Conservation (phyloP, 2,329 filamentous ascomycete species). For the Diatrype stigma region DNA sequence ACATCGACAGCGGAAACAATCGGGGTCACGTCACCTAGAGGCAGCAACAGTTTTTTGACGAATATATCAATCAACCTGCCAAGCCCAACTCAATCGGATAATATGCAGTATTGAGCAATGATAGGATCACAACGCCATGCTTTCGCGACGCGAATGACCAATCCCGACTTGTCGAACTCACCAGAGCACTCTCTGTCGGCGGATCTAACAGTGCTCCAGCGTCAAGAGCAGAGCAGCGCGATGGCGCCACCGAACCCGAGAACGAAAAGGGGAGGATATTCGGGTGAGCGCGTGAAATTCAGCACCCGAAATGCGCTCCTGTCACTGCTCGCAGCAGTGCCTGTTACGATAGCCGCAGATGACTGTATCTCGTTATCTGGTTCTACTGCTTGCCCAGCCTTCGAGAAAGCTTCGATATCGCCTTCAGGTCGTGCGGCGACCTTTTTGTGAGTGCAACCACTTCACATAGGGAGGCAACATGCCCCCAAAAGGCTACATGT, state of each 20-base stretch:
- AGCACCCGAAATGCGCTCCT: slow-evolving; percentile 12
- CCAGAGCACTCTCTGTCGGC: slow-evolving; percentile 5
- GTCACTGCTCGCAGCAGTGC: slow-evolving; percentile 17
- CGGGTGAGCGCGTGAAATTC: slow-evolving; percentile 11
- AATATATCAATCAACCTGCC: not conserved
- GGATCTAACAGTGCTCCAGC: slow-evolving; percentile 2
- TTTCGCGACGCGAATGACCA: slow-evolving; percentile 16
- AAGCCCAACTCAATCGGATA: slow-evolving; percentile 8
- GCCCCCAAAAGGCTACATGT: not conserved
- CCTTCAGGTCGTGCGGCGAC: slow-evolving; percentile 25
- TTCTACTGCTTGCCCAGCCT: slow-evolving; percentile 33
- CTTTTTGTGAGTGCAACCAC: slow-evolving; percentile 21
- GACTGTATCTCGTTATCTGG: slow-evolving; percentile 32
- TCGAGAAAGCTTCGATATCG: slow-evolving; percentile 33
- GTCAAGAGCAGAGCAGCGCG: slow-evolving; percentile 4
- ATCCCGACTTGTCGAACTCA: slow-evolving; percentile 8
- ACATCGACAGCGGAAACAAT: not conserved
- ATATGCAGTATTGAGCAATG: slow-evolving; percentile 23
- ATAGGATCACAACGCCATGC: slow-evolving; percentile 22
- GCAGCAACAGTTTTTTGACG: not conserved
- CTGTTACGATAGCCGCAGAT: slow-evolving; percentile 19
- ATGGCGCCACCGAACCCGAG: slow-evolving; percentile 11
- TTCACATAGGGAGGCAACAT: slow-evolving; percentile 11
- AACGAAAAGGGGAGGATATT: slow-evolving; percentile 4
- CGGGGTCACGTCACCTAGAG: not conserved